phyloP scores from a whole-genome alignment of 1,284 basidiomycete genomes.

The Inonotus hispidus region DNA sequence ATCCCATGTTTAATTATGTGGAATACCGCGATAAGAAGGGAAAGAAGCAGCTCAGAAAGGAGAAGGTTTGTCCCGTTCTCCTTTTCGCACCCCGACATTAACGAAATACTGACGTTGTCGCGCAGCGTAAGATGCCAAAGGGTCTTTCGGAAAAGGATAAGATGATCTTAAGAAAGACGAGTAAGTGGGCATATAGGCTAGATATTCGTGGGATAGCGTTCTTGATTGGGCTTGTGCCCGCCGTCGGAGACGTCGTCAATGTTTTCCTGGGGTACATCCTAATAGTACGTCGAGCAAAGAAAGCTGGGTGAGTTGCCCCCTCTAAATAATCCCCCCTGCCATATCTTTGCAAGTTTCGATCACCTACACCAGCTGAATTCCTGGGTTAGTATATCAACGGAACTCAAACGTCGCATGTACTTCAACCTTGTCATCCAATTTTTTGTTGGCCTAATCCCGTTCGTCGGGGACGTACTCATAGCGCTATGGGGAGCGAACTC shows the following conservation, averaged over 20 bases:
- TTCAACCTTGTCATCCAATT: conserved; percentile 75
- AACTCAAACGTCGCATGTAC: conserved; percentile 71
- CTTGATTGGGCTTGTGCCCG: conserved; percentile 73
- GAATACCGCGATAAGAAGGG: too few species aligned
- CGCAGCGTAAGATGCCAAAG: conserved; percentile 65
- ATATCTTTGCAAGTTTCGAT: neutral
- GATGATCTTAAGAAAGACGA: conserved; percentile 71
- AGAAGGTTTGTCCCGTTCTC: too few species aligned
- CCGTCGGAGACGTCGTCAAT: conserved; percentile 64
- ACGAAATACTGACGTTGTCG: neutral
- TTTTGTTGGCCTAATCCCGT: conserved; percentile 69
- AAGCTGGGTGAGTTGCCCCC: conserved; percentile 48
- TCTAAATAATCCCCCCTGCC: too few species aligned
- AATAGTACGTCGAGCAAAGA: conserved; percentile 70
- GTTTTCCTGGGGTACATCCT: conserved; percentile 70
- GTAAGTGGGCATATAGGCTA: conserved; percentile 80
- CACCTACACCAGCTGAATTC: neutral
- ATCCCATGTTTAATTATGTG: too few species aligned
- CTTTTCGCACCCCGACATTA: too few species aligned
- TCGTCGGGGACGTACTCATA: conserved; percentile 74
- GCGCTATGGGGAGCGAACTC: conserved; percentile 82
- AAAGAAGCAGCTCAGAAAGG: too few species aligned
- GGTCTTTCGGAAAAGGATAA: conserved; percentile 76
- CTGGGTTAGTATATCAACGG: conserved; percentile 49
- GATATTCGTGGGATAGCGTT: conserved; percentile 93